phyloP scores from a whole-genome alignment of 805 yeast genomes.

The Starmerella potacharoeniae region DNA sequence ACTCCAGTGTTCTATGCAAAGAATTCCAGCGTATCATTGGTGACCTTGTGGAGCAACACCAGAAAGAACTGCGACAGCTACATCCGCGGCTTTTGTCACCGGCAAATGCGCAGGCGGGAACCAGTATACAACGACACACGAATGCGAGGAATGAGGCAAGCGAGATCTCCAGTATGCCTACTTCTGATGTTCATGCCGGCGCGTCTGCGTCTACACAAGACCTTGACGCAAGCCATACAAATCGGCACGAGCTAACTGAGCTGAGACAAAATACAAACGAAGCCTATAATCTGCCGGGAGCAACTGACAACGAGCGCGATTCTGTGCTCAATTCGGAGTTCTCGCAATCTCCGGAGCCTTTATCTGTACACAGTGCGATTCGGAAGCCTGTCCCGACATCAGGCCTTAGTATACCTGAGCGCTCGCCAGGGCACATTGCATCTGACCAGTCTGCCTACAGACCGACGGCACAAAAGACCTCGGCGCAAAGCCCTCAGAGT shows the following conservation, averaged over 20 bases:
- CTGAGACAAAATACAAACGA: neutral
- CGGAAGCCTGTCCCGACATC: neutral
- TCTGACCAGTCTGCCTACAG: neutral
- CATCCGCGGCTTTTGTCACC: constrained; percentile 5
- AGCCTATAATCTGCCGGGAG: neutral
- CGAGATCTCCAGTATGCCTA: too few relatives aligned
- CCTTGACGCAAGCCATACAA: neutral
- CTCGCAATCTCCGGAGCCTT: constrained; percentile 1
- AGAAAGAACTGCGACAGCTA: constrained; percentile 22
- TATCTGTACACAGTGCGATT: neutral
- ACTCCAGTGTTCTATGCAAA: constrained; percentile 26
- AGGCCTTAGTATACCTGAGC: neutral
- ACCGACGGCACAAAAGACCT: neutral
- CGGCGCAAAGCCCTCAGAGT: too few relatives aligned
- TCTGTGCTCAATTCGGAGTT: neutral
- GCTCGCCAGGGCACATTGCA: neutral
- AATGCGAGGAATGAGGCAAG: neutral
- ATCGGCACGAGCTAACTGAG: neutral
- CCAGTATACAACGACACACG: neutral
- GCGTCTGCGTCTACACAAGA: too few relatives aligned
- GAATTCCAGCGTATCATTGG: constrained; percentile 28
- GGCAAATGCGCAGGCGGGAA: neutral
- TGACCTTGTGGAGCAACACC: constrained; percentile 25
- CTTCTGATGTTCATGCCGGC: too few relatives aligned
- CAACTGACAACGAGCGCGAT: neutral